Percentiles rank a stretch among this genome's conserved stretches.
phyloP scores from a whole-genome alignment of 805 yeast genomes.

The Cyberlindnera misumaiensis region DNA sequence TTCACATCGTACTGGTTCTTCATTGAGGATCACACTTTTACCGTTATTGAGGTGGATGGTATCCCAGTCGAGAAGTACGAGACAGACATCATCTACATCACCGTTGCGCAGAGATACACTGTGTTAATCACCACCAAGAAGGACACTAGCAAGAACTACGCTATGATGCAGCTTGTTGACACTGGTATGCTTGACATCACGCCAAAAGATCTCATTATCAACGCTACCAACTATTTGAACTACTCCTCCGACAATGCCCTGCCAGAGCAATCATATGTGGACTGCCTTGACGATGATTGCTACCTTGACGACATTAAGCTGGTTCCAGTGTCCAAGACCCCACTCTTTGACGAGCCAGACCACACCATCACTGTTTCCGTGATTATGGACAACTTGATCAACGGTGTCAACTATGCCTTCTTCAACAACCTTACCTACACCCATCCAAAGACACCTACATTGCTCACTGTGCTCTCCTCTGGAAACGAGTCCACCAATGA shows the following conservation, averaged over 20 bases:
- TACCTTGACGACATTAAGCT: slow-evolving; percentile 75
- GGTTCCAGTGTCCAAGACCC: slow-evolving; percentile 52
- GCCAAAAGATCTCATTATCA: slow-evolving; percentile 59
- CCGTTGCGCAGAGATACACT: slow-evolving; percentile 90
- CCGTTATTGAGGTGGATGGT: slow-evolving; percentile 91
- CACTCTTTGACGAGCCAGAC: slow-evolving; percentile 60
- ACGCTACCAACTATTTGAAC: slow-evolving; percentile 68
- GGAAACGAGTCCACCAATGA: slow-evolving; percentile 51
- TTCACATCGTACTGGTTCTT: slow-evolving; percentile 85
- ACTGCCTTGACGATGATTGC: slow-evolving; percentile 39
- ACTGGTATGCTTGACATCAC: slow-evolving; percentile 71
- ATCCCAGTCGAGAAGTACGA: slow-evolving; percentile 69
- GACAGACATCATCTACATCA: slow-evolving; percentile 66
- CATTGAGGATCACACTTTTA: slow-evolving; percentile 82
- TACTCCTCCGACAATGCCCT: slow-evolving; percentile 42
- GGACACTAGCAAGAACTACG: slow-evolving; percentile 58
- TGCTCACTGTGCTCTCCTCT: slow-evolving; percentile 71
- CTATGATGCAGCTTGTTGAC: slow-evolving; percentile 79
- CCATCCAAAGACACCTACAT: slow-evolving; percentile 79
- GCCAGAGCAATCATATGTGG: slow-evolving; percentile 36
- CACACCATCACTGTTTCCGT: slow-evolving; percentile 64
- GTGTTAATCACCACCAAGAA: slow-evolving; percentile 70
- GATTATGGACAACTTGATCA: slow-evolving; percentile 71
- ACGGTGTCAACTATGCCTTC: slow-evolving; percentile 95
- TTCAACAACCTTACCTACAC: slow-evolving; percentile 81